These are phyloP conservation scores for Thelephora aurantiotincta DNA, from an alignment of 768 basidiomycete species.

Conservation along the genomic window DNA sequence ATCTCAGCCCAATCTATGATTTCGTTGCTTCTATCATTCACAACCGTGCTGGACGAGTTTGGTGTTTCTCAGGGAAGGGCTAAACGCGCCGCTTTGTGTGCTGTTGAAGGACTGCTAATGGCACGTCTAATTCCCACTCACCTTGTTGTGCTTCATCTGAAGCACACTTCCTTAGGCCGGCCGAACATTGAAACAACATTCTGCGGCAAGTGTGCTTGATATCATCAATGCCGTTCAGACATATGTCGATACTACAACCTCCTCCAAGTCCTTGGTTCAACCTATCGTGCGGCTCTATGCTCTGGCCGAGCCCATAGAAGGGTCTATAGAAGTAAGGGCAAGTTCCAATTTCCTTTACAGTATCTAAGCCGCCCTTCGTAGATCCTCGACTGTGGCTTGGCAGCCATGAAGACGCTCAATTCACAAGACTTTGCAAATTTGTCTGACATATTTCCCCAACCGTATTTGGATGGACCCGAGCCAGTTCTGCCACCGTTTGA, in stretches of 20 bases:
- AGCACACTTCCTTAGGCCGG: constrained; percentile 40
- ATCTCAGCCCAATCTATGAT: constrained; percentile 71
- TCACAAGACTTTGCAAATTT: constrained; percentile 43
- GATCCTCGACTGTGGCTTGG: constrained; percentile 65
- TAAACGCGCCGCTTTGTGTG: constrained; percentile 67
- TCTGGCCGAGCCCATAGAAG: constrained; percentile 26
- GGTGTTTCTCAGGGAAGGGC: constrained; percentile 79
- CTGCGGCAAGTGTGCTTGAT: constrained; percentile 42
- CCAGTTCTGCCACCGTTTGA: constrained; percentile 38
- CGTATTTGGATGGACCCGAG: constrained; percentile 38
- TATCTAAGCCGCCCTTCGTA: constrained; percentile 16
- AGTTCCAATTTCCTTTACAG: background rate
- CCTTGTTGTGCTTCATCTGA: background rate
- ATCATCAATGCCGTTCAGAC: constrained; percentile 60
- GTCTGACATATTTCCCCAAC: constrained; percentile 45
- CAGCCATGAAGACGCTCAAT: constrained; percentile 47
- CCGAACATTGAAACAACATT: constrained; percentile 43
- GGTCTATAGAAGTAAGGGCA: constrained; percentile 45
- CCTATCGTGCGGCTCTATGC: constrained; percentile 42
- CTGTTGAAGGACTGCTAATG: constrained; percentile 69
- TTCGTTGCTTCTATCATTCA: constrained; percentile 70
- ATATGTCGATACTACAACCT: constrained; percentile 47
- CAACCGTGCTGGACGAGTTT: constrained; percentile 79
- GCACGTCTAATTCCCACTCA: constrained; percentile 20
- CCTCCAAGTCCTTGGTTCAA: constrained; percentile 51